phyloP scores from a whole-genome alignment of 148 eudicot species.

The Simmondsia chinensis region DNA sequence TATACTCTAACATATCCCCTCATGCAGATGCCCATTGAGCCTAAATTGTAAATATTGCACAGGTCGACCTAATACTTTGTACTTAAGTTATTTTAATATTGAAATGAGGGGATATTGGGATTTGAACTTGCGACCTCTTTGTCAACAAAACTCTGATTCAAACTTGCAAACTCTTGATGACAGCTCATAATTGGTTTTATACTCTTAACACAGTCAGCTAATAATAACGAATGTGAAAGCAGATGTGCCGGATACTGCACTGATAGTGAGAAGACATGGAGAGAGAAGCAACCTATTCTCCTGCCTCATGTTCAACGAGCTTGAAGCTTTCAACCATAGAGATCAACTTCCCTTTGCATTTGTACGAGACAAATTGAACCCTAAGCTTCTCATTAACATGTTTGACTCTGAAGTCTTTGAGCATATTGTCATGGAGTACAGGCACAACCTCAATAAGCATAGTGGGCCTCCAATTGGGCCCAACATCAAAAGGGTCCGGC shows the following conservation, averaged over 20 bases:
- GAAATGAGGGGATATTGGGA: too few relatives aligned
- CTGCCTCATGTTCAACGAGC: conserved; percentile 73
- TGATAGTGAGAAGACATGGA: conserved; percentile 74
- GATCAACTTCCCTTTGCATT: conserved; percentile 83
- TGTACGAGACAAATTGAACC: conserved; percentile 81
- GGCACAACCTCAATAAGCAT: conserved; percentile 56
- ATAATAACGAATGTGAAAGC: conserved; percentile 2
- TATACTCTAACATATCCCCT: too few relatives aligned
- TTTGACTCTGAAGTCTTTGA: conserved; percentile 84
- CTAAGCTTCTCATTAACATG: conserved; percentile 68
- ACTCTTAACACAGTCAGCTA: not conserved
- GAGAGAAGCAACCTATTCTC: conserved; percentile 47
- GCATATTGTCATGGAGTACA: conserved; percentile 64
- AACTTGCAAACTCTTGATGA: too few relatives aligned
- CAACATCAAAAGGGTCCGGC: conserved; percentile 30
- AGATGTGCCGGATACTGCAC: conserved; percentile 88
- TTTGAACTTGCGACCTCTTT: too few relatives aligned
- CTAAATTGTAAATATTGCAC: too few relatives aligned
- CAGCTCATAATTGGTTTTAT: not conserved
- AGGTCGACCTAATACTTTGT: too few relatives aligned
- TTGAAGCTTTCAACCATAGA: conserved; percentile 76
- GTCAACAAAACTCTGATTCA: too few relatives aligned
- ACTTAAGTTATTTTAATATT: too few relatives aligned
- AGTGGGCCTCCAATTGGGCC: conserved; percentile 1
- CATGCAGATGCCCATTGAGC: too few relatives aligned